Evolutionary conservation across 208 protist species (phyloP).

Genomic region (Trypanosomatidae sp.): DNA sequence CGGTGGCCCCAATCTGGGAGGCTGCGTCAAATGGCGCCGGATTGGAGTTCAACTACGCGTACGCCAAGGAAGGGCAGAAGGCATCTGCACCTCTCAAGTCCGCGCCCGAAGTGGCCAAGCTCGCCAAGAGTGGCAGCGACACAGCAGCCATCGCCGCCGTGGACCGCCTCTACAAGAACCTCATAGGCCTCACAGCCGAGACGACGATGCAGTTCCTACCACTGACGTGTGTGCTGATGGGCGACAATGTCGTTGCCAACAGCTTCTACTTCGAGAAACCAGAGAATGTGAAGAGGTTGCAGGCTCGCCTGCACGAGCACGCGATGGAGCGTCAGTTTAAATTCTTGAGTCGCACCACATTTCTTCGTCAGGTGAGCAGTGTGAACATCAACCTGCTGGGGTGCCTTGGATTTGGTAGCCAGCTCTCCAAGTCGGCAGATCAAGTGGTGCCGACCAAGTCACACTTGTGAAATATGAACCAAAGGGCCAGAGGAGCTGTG

Average conservation of each 20-base stretch:
- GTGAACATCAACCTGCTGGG: constrained; percentile 76
- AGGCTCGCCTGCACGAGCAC: constrained; percentile 44
- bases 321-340: constrained; percentile 58
- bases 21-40: constrained; percentile 39
- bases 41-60: constrained; percentile 59
- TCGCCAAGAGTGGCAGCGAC: constrained; percentile 48
- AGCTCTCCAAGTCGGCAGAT: constrained; percentile 12
- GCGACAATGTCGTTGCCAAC: constrained; percentile 71
- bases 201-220: constrained; percentile 61
- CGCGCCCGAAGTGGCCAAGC: constrained; percentile 43
- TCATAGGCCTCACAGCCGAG: constrained; percentile 51
- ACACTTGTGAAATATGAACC: constrained; percentile 13
- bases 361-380: constrained; percentile 62
- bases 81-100: constrained; percentile 16
- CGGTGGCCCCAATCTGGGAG: constrained; percentile 42
- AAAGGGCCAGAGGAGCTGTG: not conserved
- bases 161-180: constrained; percentile 43
- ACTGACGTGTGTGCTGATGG: constrained; percentile 58
- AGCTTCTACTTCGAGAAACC: constrained; percentile 57
- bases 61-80: constrained; percentile 15
- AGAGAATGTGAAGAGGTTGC: constrained; percentile 27
- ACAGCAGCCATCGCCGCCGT: constrained; percentile 43
- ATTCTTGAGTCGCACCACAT: constrained; percentile 55
- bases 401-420: constrained; percentile 51
- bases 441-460: not conserved